These are phyloP conservation scores for Neurospora discreta DNA, from an alignment of 495 filamentous ascomycete genomes.

Conservation along the genomic window DNA sequence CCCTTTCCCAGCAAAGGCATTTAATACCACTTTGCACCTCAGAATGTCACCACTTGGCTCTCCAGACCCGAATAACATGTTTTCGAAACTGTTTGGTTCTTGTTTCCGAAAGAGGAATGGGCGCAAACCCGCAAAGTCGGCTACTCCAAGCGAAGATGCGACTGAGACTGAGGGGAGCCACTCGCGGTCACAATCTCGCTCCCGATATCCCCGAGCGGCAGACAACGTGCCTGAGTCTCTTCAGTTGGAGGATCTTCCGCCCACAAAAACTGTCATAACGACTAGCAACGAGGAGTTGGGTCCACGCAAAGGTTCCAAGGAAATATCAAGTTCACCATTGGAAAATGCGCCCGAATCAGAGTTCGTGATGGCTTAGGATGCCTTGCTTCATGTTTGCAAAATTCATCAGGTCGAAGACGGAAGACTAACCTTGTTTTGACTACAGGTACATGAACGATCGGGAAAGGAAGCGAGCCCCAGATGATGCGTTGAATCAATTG, in stretches of 20 bases:
- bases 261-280: background rate
- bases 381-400: background rate
- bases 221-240: background rate
- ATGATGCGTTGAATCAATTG: conserved; percentile 8
- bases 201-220: background rate
- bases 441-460: background rate
- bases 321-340: background rate
- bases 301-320: background rate
- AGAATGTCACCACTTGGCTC: background rate
- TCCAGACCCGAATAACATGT: conserved; percentile 1
- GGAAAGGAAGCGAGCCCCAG: background rate
- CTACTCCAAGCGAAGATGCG: conserved; percentile 5
- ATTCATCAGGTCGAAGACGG: background rate
- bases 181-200: background rate
- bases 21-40: background rate
- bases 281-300: background rate
- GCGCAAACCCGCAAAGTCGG: conserved; percentile 6
- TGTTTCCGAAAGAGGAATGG: conserved; percentile 17
- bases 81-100: conserved; percentile 14
- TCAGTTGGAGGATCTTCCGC: background rate
- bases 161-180: conserved; percentile 14
- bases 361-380: background rate
- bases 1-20: background rate
- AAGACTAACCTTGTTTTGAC: conserved; percentile 4
- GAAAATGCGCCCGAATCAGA: background rate